Conservation (phyloP, 208 protist species). For the Vickermania ingenoplastis region DNA sequence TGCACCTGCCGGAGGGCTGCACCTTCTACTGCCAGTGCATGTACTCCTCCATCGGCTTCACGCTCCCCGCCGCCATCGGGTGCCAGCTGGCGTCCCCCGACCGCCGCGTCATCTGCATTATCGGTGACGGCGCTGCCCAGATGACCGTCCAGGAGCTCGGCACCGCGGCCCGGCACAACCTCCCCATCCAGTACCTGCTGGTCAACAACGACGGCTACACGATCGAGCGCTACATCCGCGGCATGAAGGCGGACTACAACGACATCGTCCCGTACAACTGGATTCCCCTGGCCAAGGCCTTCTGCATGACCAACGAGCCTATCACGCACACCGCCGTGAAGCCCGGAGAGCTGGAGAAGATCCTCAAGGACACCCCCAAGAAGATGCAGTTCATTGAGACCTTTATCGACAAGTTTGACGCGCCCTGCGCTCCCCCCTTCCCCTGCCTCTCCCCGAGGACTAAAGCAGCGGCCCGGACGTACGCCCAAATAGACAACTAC, state of each 20-base stretch:
- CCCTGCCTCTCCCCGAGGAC: no score
- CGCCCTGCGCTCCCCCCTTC: no score
- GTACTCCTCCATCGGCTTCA: no score
- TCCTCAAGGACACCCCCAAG: constrained; percentile 7
- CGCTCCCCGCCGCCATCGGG: constrained; percentile 28
- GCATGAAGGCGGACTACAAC: constrained; percentile 35
- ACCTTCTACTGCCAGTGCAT: constrained; percentile 17
- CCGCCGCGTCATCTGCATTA: no score
- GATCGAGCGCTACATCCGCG: no score
- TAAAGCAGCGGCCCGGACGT: no score
- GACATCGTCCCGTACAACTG: constrained; percentile 38
- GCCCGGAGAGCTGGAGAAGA: not conserved
- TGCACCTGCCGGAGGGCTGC: constrained; percentile 16
- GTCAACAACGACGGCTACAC: constrained; percentile 45
- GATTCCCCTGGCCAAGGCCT: constrained; percentile 15
- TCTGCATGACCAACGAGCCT: constrained; percentile 3
- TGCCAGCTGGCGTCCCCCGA: constrained; percentile 23
- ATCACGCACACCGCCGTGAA: constrained; percentile 15
- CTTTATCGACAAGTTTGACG: no score
- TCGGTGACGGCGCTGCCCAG: constrained; percentile 23
- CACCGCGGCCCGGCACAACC: no score
- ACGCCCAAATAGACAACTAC: no score
- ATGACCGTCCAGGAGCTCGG: constrained; percentile 39
- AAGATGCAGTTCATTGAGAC: no score
- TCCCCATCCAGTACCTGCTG: constrained; percentile 34